Evolutionary conservation across 2,329 filamentous ascomycete species (phyloP), one percentile per base, ranked within the genome.

Genomic region (Beauveria sp.): DNA sequence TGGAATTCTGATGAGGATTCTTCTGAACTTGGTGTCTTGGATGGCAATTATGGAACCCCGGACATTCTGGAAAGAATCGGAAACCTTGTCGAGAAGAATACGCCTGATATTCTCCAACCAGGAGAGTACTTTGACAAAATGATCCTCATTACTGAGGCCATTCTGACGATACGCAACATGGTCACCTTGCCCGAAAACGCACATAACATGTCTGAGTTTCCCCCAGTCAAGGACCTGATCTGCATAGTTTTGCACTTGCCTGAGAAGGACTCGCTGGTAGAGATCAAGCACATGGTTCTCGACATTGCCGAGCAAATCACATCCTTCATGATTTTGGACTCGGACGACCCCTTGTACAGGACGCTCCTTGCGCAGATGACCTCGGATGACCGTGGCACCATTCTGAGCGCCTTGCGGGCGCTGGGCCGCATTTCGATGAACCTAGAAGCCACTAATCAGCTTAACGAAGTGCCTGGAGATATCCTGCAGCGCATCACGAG

Each of bases 281-380:
- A 99, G 74, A 77, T 98, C 63, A 95, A 93, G 73, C 92, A 96
- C 72, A 91, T 95, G 68, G 90, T 90, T 2, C 83, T 98, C 14
- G 95, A 99, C 67, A 95, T 96, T 66, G 89, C 92, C 0, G 93
- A 98, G 74, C 90, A 96, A 69, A 80, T 97, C 57, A 95, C 93
- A 0, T 91, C 89, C 54, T 96, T 88, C 74, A 85, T 95, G 76
- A 77, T 82, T 10, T 78, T 97, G 50, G 84, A 86, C 46, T 80
- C 86, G 0, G 79, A 88, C 42, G 90, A 96, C 69, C 87, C 91
- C 2, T 78, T 98, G 1, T 98, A 96, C 75, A 81, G 80, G 63
- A 88, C 88, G 5, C 78, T 98, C 20, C 75, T 96, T 5, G 71
- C 73, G 1, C 83, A 88, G 68, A 76, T 91, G 52, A 72, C 80